phyloP scores from a whole-genome alignment of 345 rosid species.

The Stellera chamaejasme region DNA sequence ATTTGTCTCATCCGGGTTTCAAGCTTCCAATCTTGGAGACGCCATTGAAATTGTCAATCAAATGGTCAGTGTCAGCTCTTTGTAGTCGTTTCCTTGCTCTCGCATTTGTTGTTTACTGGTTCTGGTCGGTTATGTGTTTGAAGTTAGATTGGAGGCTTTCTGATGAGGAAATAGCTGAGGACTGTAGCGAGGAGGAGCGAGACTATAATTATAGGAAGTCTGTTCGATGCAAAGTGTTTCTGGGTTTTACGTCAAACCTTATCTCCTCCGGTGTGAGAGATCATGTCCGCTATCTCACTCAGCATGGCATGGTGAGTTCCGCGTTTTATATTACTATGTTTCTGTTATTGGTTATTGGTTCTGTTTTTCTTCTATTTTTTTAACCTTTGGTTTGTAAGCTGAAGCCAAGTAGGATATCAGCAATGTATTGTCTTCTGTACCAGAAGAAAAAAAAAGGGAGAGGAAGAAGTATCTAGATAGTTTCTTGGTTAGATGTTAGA shows the following conservation, averaged over 20 bases:
- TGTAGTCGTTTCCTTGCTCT: background rate
- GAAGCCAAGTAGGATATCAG: too few species aligned
- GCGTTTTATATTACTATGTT: background rate
- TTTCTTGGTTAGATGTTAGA: too few species aligned
- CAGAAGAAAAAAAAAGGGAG: background rate
- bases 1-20: slow-evolving; percentile 83
- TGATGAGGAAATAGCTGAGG: slow-evolving; percentile 51
- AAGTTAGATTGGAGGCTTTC: slow-evolving; percentile 93
- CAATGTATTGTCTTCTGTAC: too few species aligned
- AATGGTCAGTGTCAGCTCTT: slow-evolving; percentile 46
- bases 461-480: background rate
- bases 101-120: background rate
- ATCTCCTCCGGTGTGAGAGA: slow-evolving; percentile 92
- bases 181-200: slow-evolving; percentile 67
- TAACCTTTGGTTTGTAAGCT: too few species aligned
- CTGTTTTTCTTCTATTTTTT: background rate
- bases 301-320: slow-evolving; percentile 82
- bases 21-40: slow-evolving; percentile 93
- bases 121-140: slow-evolving; percentile 16
- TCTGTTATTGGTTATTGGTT: background rate
- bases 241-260: slow-evolving; percentile 96
- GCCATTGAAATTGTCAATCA: slow-evolving; percentile 69
- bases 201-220: slow-evolving; percentile 54
- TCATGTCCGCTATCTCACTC: slow-evolving; percentile 67
- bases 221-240: slow-evolving; percentile 74